Evolutionary conservation across 2,329 filamentous ascomycete species (phyloP), one percentile per base, ranked within the genome.

Genomic region (Cercospora zeina): DNA sequence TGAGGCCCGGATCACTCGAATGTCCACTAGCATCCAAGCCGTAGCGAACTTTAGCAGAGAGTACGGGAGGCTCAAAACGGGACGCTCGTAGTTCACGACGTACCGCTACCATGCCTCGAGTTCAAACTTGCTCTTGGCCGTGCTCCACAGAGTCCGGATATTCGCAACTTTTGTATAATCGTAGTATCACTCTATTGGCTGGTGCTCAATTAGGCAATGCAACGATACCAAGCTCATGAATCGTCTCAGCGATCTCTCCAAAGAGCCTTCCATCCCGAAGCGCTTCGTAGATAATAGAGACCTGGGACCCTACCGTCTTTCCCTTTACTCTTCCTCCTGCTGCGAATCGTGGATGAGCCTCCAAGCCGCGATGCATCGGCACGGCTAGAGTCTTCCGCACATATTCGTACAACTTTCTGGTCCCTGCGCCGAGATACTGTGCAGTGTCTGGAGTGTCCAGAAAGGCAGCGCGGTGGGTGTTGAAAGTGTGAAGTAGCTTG

Each of bases 201-300:
- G 31, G 14, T 30, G 1, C 16, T 54, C 33, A 54, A 5, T 54
- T 54, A 4, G 51, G 51, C 33, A 54, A 27, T 4, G 31, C 51
- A 21, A 54, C 33, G n/a, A 54, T 14, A 3, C 51, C 19, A 21
- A 54, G 51, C n/a, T 37, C 51, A 34, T 54, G 19, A n/a, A 54
- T 36, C 13, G 19, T 31, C 14, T 37, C 51, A 54, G 51, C 16
- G 13, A 54, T 11, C 30, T 54, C 16, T 19, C 51, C 51, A 30
- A 39, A 39, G 11, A 54, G 51, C 6, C 13, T 37, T 16, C 33
- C 51, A 27, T 54, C 51, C 31, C 51, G 33, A 11, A 56, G 21
- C 36, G 54, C 54, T 21, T 56, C 54, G 54, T 56, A 56, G 19
- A 56, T 45, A 8, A 45, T 56, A n/a, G 54, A 56, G 3, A 56